Base-by-base conservation (phyloP, 2,329 filamentous ascomycete species). In the Aspergillus novoparasiticus region DNA sequence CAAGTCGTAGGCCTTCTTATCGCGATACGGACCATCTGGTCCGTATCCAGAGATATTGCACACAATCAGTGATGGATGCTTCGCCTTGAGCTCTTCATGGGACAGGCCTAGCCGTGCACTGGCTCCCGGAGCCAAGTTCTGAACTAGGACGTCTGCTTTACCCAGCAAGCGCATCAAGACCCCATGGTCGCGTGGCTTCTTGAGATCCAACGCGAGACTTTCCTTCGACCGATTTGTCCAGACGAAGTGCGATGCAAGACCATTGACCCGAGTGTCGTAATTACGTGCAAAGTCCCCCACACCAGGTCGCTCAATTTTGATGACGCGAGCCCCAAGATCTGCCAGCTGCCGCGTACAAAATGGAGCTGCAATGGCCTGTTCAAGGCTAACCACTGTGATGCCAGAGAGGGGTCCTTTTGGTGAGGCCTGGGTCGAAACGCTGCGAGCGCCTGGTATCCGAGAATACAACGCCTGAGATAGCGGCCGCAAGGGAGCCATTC, bases 1-100 rank as follows among this genome's bases (percentile, higher is more conserved):
- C 43, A 86, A 74, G 65, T 86, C 84, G 55, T 86, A 86, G 0
- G 84, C 84, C 66, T 86, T 86, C 74, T 85, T 86, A 51, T 84
- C 76, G 6, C 80, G 76, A 62, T 85, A 86, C 0, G 84, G 84
- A 0, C 84, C 84, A 26, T 82, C 76, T 10, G 79, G 75, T 0
- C 84, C 84, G 61, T 86, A 86, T 0, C 84, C 84, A 0, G 83
- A 85, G 51, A 86, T 85, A 57, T 85, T 81, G 60, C 83, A 86
- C 1, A 85, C 82, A n/a, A 86, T 83, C 10, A 86, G 68, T 1
- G 73, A 68, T 0, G 82, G 80, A 43, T 85, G 77, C 10, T 78
- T 70, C 1, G 72, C 69, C 58, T 79, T 77, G 3, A 85, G 68
- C 0, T 74, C 73, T 3, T 82, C 78, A 58, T 82, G 81, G 0